phyloP scores from a whole-genome alignment of 208 protist species.

The Trichomonas tenax region DNA sequence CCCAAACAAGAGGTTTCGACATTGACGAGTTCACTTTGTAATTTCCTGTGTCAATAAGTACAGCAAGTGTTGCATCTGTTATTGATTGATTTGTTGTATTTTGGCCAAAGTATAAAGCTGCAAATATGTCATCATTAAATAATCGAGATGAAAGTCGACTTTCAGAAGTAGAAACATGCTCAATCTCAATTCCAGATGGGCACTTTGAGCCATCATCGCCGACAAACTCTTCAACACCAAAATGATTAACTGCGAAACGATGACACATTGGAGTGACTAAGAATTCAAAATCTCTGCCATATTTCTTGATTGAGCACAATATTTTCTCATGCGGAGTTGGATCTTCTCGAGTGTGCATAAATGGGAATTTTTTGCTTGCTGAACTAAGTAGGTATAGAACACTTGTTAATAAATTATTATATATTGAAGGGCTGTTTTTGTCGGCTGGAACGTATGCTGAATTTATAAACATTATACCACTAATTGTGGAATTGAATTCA shows the following conservation, averaged over 20 bases:
- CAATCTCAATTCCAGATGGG: background rate
- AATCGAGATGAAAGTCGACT: background rate
- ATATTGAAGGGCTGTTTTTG: too few relatives aligned
- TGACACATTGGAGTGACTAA: background rate
- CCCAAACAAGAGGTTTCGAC: background rate
- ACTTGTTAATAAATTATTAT: too few relatives aligned
- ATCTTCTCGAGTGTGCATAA: background rate
- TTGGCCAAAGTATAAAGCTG: too few relatives aligned
- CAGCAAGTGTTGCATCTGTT: background rate
- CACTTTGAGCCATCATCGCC: background rate
- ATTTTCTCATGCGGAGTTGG: background rate
- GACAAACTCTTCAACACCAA: background rate
- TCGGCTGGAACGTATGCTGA: too few relatives aligned
- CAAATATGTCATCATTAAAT: background rate
- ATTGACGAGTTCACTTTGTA: background rate
- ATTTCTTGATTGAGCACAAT: background rate
- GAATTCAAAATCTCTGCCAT: background rate
- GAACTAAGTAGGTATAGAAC: background rate
- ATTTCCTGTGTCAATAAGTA: background rate
- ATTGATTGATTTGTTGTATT: background rate
- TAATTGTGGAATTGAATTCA: too few relatives aligned
- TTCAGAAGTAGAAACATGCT: background rate
- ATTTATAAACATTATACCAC: too few relatives aligned
- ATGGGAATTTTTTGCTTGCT: background rate
- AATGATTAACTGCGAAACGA: background rate